Percentiles rank a stretch among this genome's conserved stretches.
Evolutionary conservation across 2,329 filamentous ascomycete genomes (phyloP).

Genomic region (Capronia americana): DNA sequence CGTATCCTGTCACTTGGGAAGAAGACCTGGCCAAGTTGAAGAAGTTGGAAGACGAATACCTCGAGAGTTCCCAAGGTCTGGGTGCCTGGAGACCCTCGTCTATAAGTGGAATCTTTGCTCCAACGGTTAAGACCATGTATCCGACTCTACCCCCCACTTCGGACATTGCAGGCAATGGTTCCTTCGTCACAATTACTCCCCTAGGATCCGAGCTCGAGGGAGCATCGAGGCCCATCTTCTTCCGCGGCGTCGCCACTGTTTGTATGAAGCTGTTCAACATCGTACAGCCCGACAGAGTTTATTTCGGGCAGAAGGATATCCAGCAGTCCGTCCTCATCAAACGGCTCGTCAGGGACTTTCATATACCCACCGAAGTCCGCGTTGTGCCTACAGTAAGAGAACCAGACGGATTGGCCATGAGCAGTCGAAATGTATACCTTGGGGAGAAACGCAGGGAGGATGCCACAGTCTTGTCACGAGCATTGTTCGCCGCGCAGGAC

Average conservation of each 20-base stretch:
- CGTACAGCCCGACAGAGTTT: conserved; percentile 76
- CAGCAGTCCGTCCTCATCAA: conserved; percentile 93
- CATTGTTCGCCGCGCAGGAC: conserved; percentile 73
- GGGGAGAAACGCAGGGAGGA: conserved; percentile 74
- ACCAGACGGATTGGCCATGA: conserved; percentile 82
- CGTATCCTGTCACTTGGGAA: conserved; percentile 90
- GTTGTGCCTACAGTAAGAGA: conserved; percentile 79
- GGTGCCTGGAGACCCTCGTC: conserved; percentile 53
- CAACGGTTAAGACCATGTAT: conserved; percentile 84
- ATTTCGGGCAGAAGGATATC: conserved; percentile 97
- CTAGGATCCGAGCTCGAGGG: conserved; percentile 83
- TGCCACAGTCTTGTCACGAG: conserved; percentile 73
- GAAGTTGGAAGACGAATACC: conserved; percentile 52
- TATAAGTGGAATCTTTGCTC: conserved; percentile 84
- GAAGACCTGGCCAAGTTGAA: conserved; percentile 72
- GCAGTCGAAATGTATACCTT: conserved; percentile 92
- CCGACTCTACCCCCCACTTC: conserved; percentile 77
- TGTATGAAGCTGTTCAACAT: conserved; percentile 95
- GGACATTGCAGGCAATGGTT: conserved; percentile 77
- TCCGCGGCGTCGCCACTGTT: conserved; percentile 92
- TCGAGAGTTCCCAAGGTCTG: conserved; percentile 52
- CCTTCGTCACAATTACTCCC: conserved; percentile 90
- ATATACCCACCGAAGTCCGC: conserved; percentile 75
- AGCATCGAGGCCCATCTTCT: conserved; percentile 86
- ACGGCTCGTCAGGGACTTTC: conserved; percentile 85